Percentiles rank a stretch among this genome's conserved stretches.
phyloP scores from a whole-genome alignment of 2,329 filamentous ascomycete species.

The Pseudogymnoascus sp. region DNA sequence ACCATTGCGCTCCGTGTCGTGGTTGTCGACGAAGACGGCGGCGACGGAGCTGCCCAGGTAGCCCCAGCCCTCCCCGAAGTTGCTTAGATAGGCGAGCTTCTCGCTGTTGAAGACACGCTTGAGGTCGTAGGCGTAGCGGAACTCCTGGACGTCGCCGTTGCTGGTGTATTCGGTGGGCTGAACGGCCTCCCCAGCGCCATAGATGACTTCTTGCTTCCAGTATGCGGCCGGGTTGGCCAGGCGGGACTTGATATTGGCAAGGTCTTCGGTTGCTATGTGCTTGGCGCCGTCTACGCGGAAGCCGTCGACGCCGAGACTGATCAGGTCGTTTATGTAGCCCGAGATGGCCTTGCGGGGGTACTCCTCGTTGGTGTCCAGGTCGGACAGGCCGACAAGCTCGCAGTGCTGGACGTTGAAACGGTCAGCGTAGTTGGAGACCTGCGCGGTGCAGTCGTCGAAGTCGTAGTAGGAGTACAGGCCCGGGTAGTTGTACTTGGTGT shows the following conservation, averaged over 20 bases:
- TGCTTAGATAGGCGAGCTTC: neutral
- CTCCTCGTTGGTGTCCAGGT: neutral
- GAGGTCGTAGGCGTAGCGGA: neutral
- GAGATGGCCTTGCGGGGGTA: neutral
- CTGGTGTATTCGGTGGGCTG: neutral
- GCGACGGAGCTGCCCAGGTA: neutral
- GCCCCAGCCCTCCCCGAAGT: constrained; percentile 2
- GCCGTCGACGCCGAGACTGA: neutral
- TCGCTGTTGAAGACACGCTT: constrained; percentile 2
- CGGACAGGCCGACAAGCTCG: neutral
- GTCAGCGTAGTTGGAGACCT: neutral
- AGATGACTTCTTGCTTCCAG: constrained; percentile 9
- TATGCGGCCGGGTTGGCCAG: constrained; percentile 1
- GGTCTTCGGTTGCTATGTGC: constrained; percentile 2
- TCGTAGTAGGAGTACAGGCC: neutral
- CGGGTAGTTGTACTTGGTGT: constrained; percentile 7
- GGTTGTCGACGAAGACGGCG: neutral
- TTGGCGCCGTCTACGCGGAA: neutral
- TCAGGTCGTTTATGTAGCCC: neutral
- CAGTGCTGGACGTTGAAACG: constrained; percentile 4
- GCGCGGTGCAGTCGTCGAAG: neutral
- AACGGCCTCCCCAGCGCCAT: neutral
- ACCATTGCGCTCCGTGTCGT: constrained; percentile 1
- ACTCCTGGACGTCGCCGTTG: constrained; percentile 4
- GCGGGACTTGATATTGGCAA: constrained; percentile 3